A percentile compares a stretch with the other conserved stretches of the same genome.
phyloP scores from a whole-genome alignment of 352 stramenopile genomes.

The Pythium sp. region DNA sequence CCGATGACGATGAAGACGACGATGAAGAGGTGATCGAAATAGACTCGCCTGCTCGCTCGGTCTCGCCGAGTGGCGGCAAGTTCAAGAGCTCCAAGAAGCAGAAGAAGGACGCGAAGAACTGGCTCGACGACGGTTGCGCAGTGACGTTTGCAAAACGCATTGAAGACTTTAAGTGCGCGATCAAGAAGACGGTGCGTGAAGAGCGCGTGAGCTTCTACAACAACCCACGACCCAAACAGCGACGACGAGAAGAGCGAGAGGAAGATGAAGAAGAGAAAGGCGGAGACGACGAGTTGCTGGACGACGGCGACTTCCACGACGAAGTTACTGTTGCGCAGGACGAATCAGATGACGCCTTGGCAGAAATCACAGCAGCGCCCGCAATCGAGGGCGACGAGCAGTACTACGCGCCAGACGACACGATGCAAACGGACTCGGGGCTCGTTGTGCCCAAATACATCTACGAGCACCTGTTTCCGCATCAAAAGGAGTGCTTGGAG shows the following conservation, averaged over 20 bases:
- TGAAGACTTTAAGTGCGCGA: conserved; percentile 27
- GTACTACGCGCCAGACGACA: conserved; percentile 48
- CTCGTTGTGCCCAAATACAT: conserved; percentile 70
- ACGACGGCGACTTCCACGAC: conserved; percentile 40
- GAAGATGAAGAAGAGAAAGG: conserved; percentile 12
- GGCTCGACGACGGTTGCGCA: conserved; percentile 41
- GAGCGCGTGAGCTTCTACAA: conserved; percentile 45
- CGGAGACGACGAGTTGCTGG: conserved; percentile 15
- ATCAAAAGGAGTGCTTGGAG: conserved; percentile 93
- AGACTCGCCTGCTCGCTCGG: background rate
- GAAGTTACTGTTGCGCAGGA: conserved; percentile 10
- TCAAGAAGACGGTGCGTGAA: conserved; percentile 26
- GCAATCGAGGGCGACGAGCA: conserved; percentile 6
- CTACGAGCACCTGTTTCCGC: conserved; percentile 86
- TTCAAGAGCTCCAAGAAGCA: conserved; percentile 15
- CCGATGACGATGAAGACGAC: background rate
- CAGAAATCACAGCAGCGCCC: background rate
- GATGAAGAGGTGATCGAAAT: background rate
- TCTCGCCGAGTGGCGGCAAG: conserved; percentile 1
- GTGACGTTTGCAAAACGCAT: conserved; percentile 22
- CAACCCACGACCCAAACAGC: conserved; percentile 16
- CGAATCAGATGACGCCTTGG: conserved; percentile 6
- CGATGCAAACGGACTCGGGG: conserved; percentile 58
- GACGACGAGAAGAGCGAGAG: background rate
- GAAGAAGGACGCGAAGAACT: conserved; percentile 23